Base-by-base conservation (phyloP, 2,329 filamentous ascomycete genomes). In the Beauveria rudraprayagi region DNA sequence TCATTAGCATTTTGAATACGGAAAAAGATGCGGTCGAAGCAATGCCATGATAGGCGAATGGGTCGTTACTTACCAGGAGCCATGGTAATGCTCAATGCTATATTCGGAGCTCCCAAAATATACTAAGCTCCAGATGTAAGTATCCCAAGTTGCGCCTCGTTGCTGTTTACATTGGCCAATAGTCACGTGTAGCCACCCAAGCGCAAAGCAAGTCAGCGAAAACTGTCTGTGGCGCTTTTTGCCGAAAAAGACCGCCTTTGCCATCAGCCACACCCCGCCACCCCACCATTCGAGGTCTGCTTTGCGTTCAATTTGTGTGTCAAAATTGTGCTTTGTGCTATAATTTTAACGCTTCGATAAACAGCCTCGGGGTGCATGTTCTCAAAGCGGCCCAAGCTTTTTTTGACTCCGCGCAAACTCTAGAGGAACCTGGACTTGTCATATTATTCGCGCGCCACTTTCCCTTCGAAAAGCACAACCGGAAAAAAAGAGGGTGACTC, bases 281-380 rank as follows among this genome's bases (percentile, higher is more conserved):
- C 74, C 74, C 74, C 75, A 75, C 74, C 71, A 73, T 72, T 69
- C 30, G 30, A 53, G 24, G 41, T 67, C 68, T 66, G 67, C 34
- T 58, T 66, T 67, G 65, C 68, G 63, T 65, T 66, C 66, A 74
- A 76, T 75, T 61, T 61, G 60, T 61, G 73, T 76, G 69, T 74
- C 74, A 77, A 77, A 76, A 76, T 76, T 76, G 68, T 75, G 75
- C 55, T 63, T 30, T 52, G 54, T 56, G 55, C 53, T 56, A 41
- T 57, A 56, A 55, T 54, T 47, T 47, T 22, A 34, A 60, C 55
- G 24, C n/a, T 24, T 53, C 41, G 37, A 22, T 50, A 26, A 47
- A 56, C 19, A 59, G 58, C 50, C 26, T 14, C 51, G 41, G 41
- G 41, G 50, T 52, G 43, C 57, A 43, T 22, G 41, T 53, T 34